Evolutionary conservation across 345 rosid genomes (phyloP).

Genomic region (Sisymbrium altissimum): DNA sequence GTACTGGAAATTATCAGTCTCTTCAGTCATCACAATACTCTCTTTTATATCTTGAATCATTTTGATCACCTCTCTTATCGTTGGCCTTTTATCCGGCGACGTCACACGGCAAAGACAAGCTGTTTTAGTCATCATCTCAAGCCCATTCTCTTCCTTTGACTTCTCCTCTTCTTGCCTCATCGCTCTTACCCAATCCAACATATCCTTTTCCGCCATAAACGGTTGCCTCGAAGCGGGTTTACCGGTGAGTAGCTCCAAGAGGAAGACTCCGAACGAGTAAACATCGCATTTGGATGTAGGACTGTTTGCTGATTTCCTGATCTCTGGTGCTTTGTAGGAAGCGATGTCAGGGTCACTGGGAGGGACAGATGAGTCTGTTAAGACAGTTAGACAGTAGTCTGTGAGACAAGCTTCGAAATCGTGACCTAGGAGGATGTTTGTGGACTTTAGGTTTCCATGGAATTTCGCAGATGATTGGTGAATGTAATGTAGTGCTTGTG

Average conservation of each 20-base stretch:
- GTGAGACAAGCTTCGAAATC: conserved; percentile 91
- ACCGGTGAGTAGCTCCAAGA: conserved; percentile 75
- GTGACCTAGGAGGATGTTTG: conserved; percentile 77
- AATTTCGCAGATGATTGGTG: conserved; percentile 66
- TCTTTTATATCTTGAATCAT: conserved; percentile 79
- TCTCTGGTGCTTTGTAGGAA: conserved; percentile 76
- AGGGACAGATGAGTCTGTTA: conserved; percentile 45
- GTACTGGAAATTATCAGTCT: not conserved
- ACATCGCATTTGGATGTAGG: conserved; percentile 69
- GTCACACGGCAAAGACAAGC: conserved; percentile 74
- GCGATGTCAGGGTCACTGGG: conserved; percentile 51
- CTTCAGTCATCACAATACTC: conserved; percentile 31
- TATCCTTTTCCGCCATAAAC: conserved; percentile 53
- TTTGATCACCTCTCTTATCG: conserved; percentile 75
- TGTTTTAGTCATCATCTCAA: conserved; percentile 75
- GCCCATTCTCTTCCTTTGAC: conserved; percentile 46
- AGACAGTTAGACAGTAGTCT: conserved; percentile 65
- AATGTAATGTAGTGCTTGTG: conserved; percentile 69
- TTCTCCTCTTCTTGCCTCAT: conserved; percentile 53
- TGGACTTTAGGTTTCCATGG: conserved; percentile 83
- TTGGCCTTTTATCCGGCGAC: conserved; percentile 79
- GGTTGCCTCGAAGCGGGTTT: conserved; percentile 78
- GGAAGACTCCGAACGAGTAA: conserved; percentile 74
- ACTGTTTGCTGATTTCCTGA: conserved; percentile 46
- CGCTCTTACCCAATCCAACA: conserved; percentile 76